Evolutionary conservation across 768 basidiomycete species (phyloP).

Genomic region (Cystobasidiopsis lactophilus): DNA sequence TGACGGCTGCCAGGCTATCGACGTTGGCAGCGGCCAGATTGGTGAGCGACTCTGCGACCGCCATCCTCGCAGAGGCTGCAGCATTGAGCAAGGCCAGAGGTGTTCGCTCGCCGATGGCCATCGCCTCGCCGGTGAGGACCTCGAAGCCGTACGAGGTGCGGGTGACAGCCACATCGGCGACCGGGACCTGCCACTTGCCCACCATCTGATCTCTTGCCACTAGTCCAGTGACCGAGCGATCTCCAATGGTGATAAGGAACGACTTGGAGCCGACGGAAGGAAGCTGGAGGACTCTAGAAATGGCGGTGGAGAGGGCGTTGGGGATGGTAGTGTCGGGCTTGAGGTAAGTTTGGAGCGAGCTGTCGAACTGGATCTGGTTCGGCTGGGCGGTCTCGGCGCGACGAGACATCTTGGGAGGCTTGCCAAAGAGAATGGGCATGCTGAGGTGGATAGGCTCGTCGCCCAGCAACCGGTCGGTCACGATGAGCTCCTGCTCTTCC

Average conservation of each 20-base stretch:
- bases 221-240: conserved; percentile 78
- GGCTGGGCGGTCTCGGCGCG: conserved; percentile 36
- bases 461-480: conserved; percentile 63
- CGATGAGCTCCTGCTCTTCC: conserved; percentile 53
- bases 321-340: conserved; percentile 19
- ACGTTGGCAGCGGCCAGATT: conserved; percentile 69
- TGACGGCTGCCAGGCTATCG: conserved; percentile 46
- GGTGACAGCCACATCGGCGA: conserved; percentile 91
- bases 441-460: conserved; percentile 63
- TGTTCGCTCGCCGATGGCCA: conserved; percentile 96
- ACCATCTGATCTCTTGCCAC: conserved; percentile 97
- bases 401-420: conserved; percentile 75
- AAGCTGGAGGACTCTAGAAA: conserved; percentile 61
- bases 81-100: conserved; percentile 70
- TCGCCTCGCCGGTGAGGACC: conserved; percentile 64
- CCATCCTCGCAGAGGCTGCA: conserved; percentile 85
- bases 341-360: conserved; percentile 41
- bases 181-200: conserved; percentile 94
- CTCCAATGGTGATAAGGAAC: conserved; percentile 96
- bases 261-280: conserved; percentile 88
- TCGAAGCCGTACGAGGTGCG: conserved; percentile 86
- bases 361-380: conserved; percentile 40
- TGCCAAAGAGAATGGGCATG: conserved; percentile 92
- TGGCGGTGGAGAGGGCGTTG: conserved; percentile 32
- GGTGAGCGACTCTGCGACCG: conserved; percentile 76